Base-by-base conservation (phyloP, 495 filamentous ascomycete genomes). In the Aspergillus steynii region DNA sequence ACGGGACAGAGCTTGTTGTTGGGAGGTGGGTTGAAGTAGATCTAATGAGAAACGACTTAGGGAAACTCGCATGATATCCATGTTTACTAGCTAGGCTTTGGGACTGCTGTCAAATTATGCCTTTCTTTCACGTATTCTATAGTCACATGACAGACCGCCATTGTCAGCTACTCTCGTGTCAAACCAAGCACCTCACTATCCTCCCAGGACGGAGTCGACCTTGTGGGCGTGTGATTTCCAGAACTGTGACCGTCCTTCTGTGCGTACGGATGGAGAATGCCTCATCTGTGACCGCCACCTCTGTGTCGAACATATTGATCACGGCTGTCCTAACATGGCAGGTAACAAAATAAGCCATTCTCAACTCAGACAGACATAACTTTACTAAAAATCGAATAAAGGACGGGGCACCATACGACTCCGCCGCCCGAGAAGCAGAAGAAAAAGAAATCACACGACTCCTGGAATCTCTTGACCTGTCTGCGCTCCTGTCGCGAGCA, bases 1-100 rank as follows among this genome's bases (percentile, higher is more conserved):
- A 92, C 89, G 4, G 85, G 81, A 15, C 85, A 85, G 71, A 85
- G 82, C 61, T 76, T 86, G 50, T 65, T 84, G 67, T 64, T 85
- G 65, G 85, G 79, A 47, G 85, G 85, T 12, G 86, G 84, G 31
- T 71, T 87, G 67, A 80, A 80, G 68, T 80, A 68, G 32, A 12
- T 20, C 20, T 20, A 20, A 20, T 20, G 20, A 20, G 20, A 20
- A 20, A 20, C 20, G 20, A 20, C 20, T 20, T 20, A 20, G 20
- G 20, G 20, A 20, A 20, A 20, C 20, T 20, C 20, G 20, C 20
- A 20, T 20, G 20, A 20, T 20, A 20, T 20, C 20, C 20, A 20
- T 20, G 20, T 20, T 20, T 20, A 20, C 20, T 20, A 20, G 20
- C 20, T 20, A 20, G 20, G 20, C 20, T 20, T 20, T 20, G 20